Conservation (phyloP, 495 filamentous ascomycete species). For the Hyphodiscus hymeniophilus region DNA sequence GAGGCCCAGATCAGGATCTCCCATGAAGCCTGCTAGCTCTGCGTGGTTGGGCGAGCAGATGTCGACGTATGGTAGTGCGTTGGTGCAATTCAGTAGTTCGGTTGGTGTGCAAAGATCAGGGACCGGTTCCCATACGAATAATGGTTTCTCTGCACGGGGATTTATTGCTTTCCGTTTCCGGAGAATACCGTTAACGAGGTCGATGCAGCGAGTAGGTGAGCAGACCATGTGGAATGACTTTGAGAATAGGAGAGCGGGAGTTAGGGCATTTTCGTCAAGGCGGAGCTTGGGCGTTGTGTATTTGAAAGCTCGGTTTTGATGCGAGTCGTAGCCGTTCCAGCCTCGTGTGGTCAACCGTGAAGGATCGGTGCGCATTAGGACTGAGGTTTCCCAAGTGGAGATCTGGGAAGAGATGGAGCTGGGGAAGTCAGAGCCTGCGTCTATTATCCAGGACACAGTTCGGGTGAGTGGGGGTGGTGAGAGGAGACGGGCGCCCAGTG, state of each 20-base stretch:
- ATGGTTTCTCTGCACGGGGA: conserved; percentile 35
- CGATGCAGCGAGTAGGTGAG: conserved; percentile 66
- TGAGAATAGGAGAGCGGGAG: conserved; percentile 49
- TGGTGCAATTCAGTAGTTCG: conserved; percentile 63
- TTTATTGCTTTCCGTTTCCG: conserved; percentile 23
- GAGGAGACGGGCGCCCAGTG: conserved; percentile 82
- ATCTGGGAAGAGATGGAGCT: conserved; percentile 51
- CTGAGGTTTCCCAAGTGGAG: conserved; percentile 62
- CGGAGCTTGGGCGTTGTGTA: conserved; percentile 84
- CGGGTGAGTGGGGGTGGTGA: conserved; percentile 48
- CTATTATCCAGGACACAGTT: conserved; percentile 81
- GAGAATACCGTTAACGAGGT: conserved; percentile 57
- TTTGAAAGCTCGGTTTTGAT: conserved; percentile 59
- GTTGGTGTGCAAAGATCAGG: conserved; percentile 77
- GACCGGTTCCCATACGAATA: conserved; percentile 93
- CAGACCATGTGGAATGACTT: conserved; percentile 85
- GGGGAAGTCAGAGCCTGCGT: conserved; percentile 83
- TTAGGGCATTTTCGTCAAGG: conserved; percentile 52
- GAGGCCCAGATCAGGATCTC: conserved; percentile 31
- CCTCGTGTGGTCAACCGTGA: conserved; percentile 74
- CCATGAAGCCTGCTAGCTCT: conserved; percentile 78
- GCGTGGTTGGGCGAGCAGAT: conserved; percentile 82
- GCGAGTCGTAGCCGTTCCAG: conserved; percentile 74
- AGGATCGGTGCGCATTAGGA: conserved; percentile 55
- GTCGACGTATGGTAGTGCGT: conserved; percentile 66